Percentiles rank a stretch among this genome's conserved stretches.
These are phyloP conservation scores for Parmelia sp. DNA, from an alignment of 495 filamentous ascomycete genomes.

Conservation along the genomic window DNA sequence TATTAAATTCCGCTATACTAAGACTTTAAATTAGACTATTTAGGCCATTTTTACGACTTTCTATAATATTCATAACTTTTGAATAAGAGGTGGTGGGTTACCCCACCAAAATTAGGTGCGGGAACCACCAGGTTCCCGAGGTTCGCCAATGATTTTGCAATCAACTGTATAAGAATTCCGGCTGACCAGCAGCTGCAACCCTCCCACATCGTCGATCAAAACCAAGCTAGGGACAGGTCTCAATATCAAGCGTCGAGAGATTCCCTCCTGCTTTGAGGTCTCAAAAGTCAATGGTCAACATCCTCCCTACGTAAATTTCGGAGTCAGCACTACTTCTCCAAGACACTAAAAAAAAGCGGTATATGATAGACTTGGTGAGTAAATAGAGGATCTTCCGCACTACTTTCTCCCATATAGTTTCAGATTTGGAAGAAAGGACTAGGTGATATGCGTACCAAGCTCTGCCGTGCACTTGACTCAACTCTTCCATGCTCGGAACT, in stretches of 20 bases:
- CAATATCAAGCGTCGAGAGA: background rate
- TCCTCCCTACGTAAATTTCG: conserved; percentile 39
- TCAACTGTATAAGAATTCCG: no score
- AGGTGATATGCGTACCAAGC: conserved; percentile 46
- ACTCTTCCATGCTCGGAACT: conserved; percentile 78
- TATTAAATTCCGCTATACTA: no score
- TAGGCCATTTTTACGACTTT: no score
- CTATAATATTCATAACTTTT: no score
- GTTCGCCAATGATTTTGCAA: no score
- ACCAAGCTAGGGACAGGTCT: background rate
- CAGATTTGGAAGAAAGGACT: background rate
- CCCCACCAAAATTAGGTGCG: no score
- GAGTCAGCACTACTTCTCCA: background rate
- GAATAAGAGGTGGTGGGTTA: no score
- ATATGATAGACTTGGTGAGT: background rate
- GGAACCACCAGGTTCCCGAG: no score
- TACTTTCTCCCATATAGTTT: no score
- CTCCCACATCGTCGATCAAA: background rate
- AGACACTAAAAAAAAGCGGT: background rate
- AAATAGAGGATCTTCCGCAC: background rate
- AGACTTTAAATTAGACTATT: no score
- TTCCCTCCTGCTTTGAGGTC: background rate
- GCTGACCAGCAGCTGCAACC: no score
- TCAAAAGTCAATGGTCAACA: conserved; percentile 38
- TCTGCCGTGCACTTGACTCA: conserved; percentile 76